phyloP scores from a whole-genome alignment of 116 monocot genomes.

The Trichopus zeylanicus region DNA sequence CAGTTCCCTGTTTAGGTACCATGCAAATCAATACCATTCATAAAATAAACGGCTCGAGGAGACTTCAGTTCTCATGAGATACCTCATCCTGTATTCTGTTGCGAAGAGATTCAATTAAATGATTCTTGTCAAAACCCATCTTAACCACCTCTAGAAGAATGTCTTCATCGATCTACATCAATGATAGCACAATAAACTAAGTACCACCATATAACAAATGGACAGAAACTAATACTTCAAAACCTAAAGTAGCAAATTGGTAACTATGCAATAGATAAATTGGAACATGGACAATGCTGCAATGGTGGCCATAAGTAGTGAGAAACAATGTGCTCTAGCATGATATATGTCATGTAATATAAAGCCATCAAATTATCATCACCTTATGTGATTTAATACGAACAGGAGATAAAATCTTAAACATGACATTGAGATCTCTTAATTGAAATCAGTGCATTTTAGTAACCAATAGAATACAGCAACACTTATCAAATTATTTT shows the following conservation, averaged over 20 bases:
- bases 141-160: conserved; percentile 33
- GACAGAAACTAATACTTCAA: no score
- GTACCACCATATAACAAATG: not conserved
- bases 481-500: no score
- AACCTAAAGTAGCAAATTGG: not conserved
- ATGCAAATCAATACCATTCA: not conserved
- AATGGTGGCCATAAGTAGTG: not conserved
- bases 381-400: no score
- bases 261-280: no score
- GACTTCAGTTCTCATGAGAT: not conserved
- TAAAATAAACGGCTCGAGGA: not conserved
- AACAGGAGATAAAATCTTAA: no score
- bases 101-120: conserved; percentile 40
- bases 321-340: no score
- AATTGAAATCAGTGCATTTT: no score
- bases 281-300: not conserved
- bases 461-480: no score
- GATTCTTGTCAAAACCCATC: conserved; percentile 49
- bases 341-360: not conserved
- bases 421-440: no score
- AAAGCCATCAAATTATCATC: not conserved
- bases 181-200: not conserved
- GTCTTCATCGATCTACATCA: conserved; percentile 46
- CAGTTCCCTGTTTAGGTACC: conserved; percentile 51
- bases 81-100: conserved; percentile 49